Conservation (phyloP, 2,329 filamentous ascomycete genomes). For the Fusarium avenaceum region DNA sequence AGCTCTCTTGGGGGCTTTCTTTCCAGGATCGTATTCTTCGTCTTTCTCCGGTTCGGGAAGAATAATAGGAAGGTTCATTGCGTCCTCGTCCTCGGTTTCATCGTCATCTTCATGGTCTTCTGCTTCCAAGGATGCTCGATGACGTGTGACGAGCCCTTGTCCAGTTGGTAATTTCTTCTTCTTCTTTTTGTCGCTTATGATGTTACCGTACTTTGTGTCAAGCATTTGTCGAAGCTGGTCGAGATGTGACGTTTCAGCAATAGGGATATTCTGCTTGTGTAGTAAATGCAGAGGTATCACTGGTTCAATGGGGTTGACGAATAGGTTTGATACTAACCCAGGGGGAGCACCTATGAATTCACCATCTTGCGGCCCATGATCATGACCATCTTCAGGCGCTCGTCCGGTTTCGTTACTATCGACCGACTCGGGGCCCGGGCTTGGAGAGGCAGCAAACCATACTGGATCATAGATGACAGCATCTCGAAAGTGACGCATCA, state of each 20-base stretch:
- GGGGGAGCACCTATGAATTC: not conserved
- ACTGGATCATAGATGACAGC: not conserved
- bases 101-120: not conserved
- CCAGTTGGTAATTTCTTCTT: not conserved
- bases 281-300: not conserved
- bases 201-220: constrained; percentile 7
- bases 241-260: not conserved
- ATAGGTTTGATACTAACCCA: not conserved
- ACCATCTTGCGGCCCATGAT: not conserved
- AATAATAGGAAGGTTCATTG: constrained; percentile 3
- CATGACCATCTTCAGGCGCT: not conserved
- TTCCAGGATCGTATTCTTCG: constrained; percentile 30
- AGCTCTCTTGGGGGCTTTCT: not conserved
- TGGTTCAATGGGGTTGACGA: not conserved
- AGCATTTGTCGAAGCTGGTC: constrained; percentile 20
- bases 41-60: constrained; percentile 38
- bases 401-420: not conserved
- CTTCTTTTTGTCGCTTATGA: not conserved
- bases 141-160: not conserved
- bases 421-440: not conserved
- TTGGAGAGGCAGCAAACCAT: not conserved
- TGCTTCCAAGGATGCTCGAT: not conserved
- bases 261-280: not conserved
- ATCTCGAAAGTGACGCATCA: not conserved
- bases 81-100: not conserved